Base-by-base conservation (phyloP, 2,329 filamentous ascomycete genomes). In the Aspergillus novofumigatus region DNA sequence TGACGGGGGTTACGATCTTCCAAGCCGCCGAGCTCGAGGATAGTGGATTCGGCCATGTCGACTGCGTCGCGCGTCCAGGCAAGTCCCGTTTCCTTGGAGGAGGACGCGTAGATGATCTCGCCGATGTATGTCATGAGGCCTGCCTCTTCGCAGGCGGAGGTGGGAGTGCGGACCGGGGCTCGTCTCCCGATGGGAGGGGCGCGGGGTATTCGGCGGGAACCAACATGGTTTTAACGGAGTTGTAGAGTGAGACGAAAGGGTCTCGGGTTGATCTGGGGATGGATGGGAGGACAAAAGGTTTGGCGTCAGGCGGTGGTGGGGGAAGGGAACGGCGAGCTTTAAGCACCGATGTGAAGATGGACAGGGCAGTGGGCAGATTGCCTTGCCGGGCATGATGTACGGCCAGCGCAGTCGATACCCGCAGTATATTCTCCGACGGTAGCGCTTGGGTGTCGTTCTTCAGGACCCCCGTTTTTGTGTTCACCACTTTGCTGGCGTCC, bases 31-130 rank as follows among this genome's bases (percentile, higher is more conserved):
- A 75, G 58, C 61, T 77, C 64, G 53, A 69, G 66, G 8, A 75
- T 74, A 66, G 86, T 86, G 59, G 86, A 81, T 73, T 92, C 92
- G 2, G 92, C 89, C 1, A 89, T 77, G 63, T 92, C 88, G 32
- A 96, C 91, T 26, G 89, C 92, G 61, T 96, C 91, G 55, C 91
- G 85, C 0, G 93, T 96, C 93, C 93, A 97, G 5, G 86, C 86
- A 1, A 97, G 80, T 0, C 92, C 93, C 59, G 89, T 87, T 51
- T 90, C 86, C 20, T 72, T 77, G 20, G 78, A 76, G n/a, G 83
- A 81, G 4, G 83, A 83, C 0, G 90, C 84, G 72, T 89, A 97
- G 32, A 97, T 82, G 52, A 97, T 96, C 76, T 97, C 93, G 57
- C 93, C 93, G 61, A 97, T 93, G 73, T 96, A 94, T 25, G 92